Percentiles rank a stretch among this genome's conserved stretches.
Evolutionary conservation across 2,329 filamentous ascomycete genomes (phyloP).

Genomic region (Alternaria hordeiaustralica): DNA sequence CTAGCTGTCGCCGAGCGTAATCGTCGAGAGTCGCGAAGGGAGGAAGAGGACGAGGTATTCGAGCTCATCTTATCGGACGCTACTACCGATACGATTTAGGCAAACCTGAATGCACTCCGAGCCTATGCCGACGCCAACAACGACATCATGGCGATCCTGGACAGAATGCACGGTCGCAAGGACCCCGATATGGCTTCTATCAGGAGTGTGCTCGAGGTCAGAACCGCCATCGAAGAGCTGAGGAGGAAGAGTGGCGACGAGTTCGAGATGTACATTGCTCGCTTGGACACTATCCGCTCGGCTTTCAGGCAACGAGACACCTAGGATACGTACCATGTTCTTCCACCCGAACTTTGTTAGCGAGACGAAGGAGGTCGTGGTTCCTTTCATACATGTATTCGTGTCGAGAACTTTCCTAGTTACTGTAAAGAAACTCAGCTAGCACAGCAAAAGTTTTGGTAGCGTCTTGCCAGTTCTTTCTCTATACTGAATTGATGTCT

Average conservation of each 20-base stretch:
- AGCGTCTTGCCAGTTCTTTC: neutral
- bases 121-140: neutral
- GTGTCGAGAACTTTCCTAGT: neutral
- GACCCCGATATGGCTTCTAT: neutral
- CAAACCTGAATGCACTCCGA: neutral
- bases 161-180: neutral
- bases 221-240: neutral
- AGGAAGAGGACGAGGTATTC: neutral
- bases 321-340: neutral
- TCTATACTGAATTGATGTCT: accelerated
- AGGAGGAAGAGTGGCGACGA: neutral
- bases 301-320: neutral
- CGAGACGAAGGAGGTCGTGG: neutral
- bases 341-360: neutral
- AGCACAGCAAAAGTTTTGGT: accelerated
- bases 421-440: neutral
- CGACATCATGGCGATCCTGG: neutral
- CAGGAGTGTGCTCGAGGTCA: neutral
- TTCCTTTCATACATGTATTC: neutral
- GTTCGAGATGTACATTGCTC: neutral
- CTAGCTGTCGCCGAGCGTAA: neutral
- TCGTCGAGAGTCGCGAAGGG: neutral
- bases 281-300: neutral
- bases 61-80: neutral
- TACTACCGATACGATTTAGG: neutral